These are phyloP conservation scores for Bruguiera gymnorhiza DNA, from an alignment of 345 rosid species.

Conservation along the genomic window DNA sequence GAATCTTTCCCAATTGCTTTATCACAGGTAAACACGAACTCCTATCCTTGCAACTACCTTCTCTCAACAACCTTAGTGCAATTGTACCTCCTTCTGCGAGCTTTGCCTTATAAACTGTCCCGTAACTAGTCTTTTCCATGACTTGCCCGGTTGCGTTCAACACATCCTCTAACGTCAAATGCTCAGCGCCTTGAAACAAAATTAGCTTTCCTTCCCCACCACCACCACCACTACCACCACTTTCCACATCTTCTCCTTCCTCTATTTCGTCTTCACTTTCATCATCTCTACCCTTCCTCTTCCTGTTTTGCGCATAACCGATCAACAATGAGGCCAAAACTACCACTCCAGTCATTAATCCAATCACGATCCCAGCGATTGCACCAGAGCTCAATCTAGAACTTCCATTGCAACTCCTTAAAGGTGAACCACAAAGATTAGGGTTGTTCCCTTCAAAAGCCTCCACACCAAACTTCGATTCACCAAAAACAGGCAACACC, in stretches of 20 bases:
- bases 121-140: conserved; percentile 90
- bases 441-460: conserved; percentile 80
- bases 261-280: conserved; percentile 75
- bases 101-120: conserved; percentile 94
- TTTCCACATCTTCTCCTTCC: conserved; percentile 66
- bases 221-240: conserved; percentile 24
- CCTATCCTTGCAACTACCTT: conserved; percentile 90
- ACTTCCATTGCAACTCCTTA: conserved; percentile 56
- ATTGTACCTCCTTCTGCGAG: conserved; percentile 92
- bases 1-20: conserved; percentile 70
- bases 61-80: conserved; percentile 87
- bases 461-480: conserved; percentile 57
- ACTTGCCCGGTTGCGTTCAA: conserved; percentile 97
- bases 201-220: conserved; percentile 77
- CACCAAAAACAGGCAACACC: conserved; percentile 61
- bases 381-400: conserved; percentile 77
- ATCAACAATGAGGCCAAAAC: conserved; percentile 78
- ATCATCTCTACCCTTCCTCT: conserved; percentile 48
- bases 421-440: conserved; percentile 77
- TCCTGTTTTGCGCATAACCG: conserved; percentile 87
- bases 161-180: conserved; percentile 86
- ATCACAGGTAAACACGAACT: conserved; percentile 68
- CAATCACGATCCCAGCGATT: conserved; percentile 92
- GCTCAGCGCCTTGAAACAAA: conserved; percentile 96
- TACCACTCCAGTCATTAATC: conserved; percentile 84